phyloP scores from a whole-genome alignment of 306 rosid species.

The Lathyrus sativus region DNA sequence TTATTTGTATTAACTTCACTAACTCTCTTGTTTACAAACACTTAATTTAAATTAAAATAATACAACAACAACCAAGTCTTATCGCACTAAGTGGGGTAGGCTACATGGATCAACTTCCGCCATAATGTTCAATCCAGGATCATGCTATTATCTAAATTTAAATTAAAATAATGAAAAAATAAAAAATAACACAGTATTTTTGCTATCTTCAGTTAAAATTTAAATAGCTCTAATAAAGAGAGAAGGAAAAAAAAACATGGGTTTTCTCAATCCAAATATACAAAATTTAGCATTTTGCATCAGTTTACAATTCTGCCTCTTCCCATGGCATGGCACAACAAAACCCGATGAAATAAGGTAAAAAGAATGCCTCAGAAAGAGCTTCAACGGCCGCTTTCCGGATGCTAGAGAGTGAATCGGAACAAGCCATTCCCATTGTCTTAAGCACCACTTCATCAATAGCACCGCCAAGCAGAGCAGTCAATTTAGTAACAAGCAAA shows the following conservation, averaged over 20 bases:
- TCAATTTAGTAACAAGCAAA: slow-evolving; percentile 70
- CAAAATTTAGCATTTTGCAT: neutral
- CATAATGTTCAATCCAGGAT: no score
- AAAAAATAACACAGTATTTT: neutral
- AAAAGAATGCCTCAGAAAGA: slow-evolving; percentile 67
- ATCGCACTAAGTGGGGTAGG: no score
- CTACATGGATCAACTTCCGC: no score
- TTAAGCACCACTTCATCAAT: slow-evolving; percentile 79
- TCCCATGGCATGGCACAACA: neutral
- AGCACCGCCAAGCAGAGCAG: slow-evolving; percentile 63
- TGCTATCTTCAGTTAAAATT: neutral
- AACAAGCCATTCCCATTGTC: slow-evolving; percentile 82
- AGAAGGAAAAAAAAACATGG: neutral
- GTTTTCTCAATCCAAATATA: neutral
- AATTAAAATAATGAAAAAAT: neutral
- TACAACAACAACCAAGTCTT: no score
- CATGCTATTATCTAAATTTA: neutral
- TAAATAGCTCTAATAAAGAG: neutral
- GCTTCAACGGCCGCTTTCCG: slow-evolving; percentile 79
- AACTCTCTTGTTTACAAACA: neutral
- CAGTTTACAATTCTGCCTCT: neutral
- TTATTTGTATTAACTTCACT: neutral
- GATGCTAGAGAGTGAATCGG: slow-evolving; percentile 91
- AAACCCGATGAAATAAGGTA: neutral
- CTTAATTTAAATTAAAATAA: neutral